Conservation (phyloP, 768 basidiomycete species). For the Sutorius australiensis region DNA sequence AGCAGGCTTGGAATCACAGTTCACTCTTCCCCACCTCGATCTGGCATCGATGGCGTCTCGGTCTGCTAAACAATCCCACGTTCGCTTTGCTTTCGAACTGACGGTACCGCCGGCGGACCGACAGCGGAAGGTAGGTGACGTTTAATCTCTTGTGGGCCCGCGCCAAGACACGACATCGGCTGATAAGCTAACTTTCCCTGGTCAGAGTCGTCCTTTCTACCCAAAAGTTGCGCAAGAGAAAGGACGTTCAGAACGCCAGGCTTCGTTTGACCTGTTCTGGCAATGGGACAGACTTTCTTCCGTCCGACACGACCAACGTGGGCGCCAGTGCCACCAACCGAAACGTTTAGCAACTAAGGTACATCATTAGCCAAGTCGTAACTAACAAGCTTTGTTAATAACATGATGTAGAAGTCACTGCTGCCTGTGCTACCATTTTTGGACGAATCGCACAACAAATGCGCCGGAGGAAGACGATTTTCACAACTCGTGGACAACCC, state of each 20-base stretch:
- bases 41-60: constrained; percentile 22
- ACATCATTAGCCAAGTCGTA: background rate
- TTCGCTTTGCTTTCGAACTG: constrained; percentile 34
- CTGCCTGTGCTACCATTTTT: background rate
- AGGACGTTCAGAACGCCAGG: constrained; percentile 30
- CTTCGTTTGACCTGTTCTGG: constrained; percentile 40
- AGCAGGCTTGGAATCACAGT: background rate
- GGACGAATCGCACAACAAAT: background rate
- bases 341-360: constrained; percentile 8
- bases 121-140: constrained; percentile 27
- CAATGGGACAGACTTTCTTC: constrained; percentile 29
- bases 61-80: constrained; percentile 17
- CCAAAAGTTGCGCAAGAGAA: constrained; percentile 41
- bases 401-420: background rate
- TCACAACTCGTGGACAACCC: background rate
- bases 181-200: background rate
- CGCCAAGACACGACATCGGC: background rate
- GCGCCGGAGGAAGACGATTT: background rate
- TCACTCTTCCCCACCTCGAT: constrained; percentile 1
- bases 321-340: background rate
- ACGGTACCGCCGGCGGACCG: constrained; percentile 32
- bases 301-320: background rate
- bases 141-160: background rate
- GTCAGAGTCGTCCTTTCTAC: constrained; percentile 31
- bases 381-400: background rate